phyloP scores from a whole-genome alignment of 1,284 basidiomycete species.

The Pseudomicrostroma phylloplanum region DNA sequence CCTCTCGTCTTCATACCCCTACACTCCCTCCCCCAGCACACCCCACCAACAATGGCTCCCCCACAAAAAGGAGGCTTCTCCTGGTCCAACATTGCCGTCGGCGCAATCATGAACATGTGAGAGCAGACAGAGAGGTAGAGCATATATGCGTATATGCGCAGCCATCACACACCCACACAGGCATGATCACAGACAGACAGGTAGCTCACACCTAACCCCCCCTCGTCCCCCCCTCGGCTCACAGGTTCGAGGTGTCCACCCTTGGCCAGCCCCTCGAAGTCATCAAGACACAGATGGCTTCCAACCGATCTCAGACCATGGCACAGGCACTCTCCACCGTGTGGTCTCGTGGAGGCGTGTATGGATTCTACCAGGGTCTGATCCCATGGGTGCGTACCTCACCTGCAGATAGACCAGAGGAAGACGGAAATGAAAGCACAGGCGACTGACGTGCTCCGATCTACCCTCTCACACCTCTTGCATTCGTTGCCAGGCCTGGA shows the following conservation, averaged over 20 bases:
- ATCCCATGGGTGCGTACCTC: slow-evolving; percentile 81
- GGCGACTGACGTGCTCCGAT: too few species aligned
- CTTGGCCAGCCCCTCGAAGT: slow-evolving; percentile 97
- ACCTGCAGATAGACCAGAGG: too few species aligned
- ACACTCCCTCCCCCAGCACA: neutral
- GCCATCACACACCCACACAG: neutral
- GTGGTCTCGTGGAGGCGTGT: slow-evolving; percentile 81
- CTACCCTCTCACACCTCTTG: neutral
- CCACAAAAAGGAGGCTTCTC: slow-evolving; percentile 71
- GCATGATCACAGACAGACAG: neutral
- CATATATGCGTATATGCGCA: too few species aligned
- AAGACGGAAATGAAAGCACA: neutral
- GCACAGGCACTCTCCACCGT: slow-evolving; percentile 74
- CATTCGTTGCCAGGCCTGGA: slow-evolving; percentile 65
- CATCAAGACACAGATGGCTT: slow-evolving; percentile 67
- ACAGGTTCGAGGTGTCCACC: slow-evolving; percentile 68
- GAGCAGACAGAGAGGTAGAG: neutral
- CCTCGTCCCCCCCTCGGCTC: slow-evolving; percentile 7
- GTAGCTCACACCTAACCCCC: neutral
- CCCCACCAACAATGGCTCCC: slow-evolving; percentile 19
- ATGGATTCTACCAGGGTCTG: slow-evolving; percentile 94
- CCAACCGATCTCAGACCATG: slow-evolving; percentile 70
- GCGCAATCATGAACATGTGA: slow-evolving; percentile 56
- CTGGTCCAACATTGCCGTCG: slow-evolving; percentile 99
- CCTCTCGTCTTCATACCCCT: too few species aligned